Conservation (phyloP, 805 yeast genomes). For the Metschnikowia matae region DNA sequence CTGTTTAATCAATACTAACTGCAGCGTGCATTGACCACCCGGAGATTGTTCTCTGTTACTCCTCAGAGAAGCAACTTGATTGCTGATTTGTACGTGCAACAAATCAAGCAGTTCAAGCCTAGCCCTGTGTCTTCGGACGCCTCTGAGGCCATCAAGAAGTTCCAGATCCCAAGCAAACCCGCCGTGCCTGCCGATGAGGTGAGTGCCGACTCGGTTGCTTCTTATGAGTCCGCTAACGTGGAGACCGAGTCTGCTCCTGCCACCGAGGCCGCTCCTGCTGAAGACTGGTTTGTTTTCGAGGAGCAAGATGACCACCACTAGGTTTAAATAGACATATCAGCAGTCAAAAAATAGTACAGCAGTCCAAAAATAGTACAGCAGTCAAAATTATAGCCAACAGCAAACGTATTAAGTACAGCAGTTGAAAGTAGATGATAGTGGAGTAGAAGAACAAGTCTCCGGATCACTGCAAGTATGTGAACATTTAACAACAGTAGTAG, state of each 20-base stretch:
- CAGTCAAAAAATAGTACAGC: not conserved
- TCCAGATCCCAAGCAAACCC: constrained; percentile 81
- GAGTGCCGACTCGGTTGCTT: constrained; percentile 61
- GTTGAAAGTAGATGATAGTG: no score
- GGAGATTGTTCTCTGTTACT: constrained; percentile 41
- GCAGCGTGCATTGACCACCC: constrained; percentile 27
- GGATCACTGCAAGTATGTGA: no score
- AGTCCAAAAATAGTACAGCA: not conserved
- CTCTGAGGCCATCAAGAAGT: constrained; percentile 76
- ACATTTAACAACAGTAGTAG: no score
- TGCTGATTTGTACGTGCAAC: constrained; percentile 81
- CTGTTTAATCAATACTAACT: constrained; percentile 14
- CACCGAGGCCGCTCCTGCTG: constrained; percentile 40
- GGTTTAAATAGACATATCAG: not conserved
- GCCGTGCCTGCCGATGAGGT: constrained; percentile 67
- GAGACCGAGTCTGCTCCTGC: constrained; percentile 50
- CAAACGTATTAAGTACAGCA: no score
- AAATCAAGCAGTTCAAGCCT: constrained; percentile 86
- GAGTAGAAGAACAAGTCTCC: no score
- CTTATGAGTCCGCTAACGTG: constrained; percentile 67
- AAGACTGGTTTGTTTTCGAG: constrained; percentile 80
- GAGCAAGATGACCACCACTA: constrained; percentile 58
- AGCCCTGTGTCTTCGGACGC: constrained; percentile 67
- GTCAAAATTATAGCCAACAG: not conserved
- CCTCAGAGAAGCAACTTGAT: constrained; percentile 55